Base-by-base conservation (phyloP, 2,329 filamentous ascomycete genomes). In the Beauveria varroae region DNA sequence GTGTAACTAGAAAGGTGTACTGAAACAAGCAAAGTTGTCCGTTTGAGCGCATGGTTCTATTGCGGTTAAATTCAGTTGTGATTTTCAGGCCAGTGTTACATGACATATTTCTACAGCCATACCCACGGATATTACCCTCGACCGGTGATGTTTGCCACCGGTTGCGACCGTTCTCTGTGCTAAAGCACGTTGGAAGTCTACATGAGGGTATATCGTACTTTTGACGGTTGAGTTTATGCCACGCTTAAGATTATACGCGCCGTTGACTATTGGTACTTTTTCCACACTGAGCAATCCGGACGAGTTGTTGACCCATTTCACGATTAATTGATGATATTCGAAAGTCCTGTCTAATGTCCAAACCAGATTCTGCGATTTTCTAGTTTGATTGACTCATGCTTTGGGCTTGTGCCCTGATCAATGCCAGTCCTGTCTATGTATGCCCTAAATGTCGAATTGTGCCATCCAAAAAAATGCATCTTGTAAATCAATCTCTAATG, bases 91-190 rank as follows among this genome's bases (percentile, higher is more conserved):
- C 81, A 78, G 67, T 85, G 87, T 51, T 76, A 75, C 85, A 87
- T 87, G 5, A 76, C 75, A 67, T 87, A 85, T 66, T 85, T 86
- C 78, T 80, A 87, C 9, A 77, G 82, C 83, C 75, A 86, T 86
- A 43, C 83, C 82, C 69, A 86, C 85, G 20, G 81, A 16, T 14
- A 6, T 16, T 37, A 16, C 81, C 72, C 69, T 26, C 72, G 74
- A 20, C 40, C 2, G 44, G 40, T 34, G 40, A 40, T 52, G 50
- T 59, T 30, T 30, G 56, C 46, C 22, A 10, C 9, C 12, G 24
- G 0, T 14, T 22, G 6, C 34, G 20, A 7, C 43, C 22, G 30
- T 9, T 10, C 16, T 12, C 7, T 2, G 16, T 26, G n/a, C 47
- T 10, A n/a, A 62, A 77, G 66, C 75, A 86, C 82, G 86, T 86